Conservation (phyloP, 2,329 filamentous ascomycete genomes). For the Phoma herbarum region DNA sequence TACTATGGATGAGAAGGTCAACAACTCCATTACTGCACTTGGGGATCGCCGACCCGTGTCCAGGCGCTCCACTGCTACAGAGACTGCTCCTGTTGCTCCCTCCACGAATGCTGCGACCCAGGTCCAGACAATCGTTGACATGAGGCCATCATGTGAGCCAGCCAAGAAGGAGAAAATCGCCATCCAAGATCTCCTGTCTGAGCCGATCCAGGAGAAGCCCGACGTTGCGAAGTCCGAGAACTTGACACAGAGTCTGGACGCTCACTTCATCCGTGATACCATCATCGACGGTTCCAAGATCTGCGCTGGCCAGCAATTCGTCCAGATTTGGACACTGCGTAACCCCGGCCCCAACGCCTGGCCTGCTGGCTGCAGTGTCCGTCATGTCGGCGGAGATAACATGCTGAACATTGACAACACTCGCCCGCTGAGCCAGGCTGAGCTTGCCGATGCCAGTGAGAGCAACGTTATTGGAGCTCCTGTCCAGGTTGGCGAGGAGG, state of each 20-base stretch:
- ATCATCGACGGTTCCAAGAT: slow-evolving; percentile 80
- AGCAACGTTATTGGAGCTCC: slow-evolving; percentile 77
- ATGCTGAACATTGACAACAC: slow-evolving; percentile 90
- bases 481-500: slow-evolving; percentile 76
- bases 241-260: slow-evolving; percentile 58
- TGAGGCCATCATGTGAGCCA: slow-evolving; percentile 67
- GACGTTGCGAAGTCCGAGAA: slow-evolving; percentile 1
- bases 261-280: slow-evolving; percentile 79
- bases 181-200: slow-evolving; percentile 48
- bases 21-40: slow-evolving; percentile 73
- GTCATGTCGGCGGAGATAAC: slow-evolving; percentile 92
- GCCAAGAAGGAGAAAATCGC: slow-evolving; percentile 55
- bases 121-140: slow-evolving; percentile 68
- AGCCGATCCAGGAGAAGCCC: slow-evolving; percentile 45
- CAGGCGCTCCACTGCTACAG: slow-evolving; percentile 60
- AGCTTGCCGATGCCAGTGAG: slow-evolving; percentile 81
- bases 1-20: slow-evolving; percentile 79
- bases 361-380: slow-evolving; percentile 89
- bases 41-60: slow-evolving; percentile 67
- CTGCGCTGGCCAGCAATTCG: slow-evolving; percentile 75
- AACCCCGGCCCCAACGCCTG: slow-evolving; percentile 82
- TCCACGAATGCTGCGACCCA: slow-evolving; percentile 64
- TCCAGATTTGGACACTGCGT: slow-evolving; percentile 89
- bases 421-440: slow-evolving; percentile 78
- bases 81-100: slow-evolving; percentile 57